Percentiles rank a stretch among this genome's conserved stretches.
phyloP scores from a whole-genome alignment of 768 basidiomycete genomes.

The Arthromyces matolae region DNA sequence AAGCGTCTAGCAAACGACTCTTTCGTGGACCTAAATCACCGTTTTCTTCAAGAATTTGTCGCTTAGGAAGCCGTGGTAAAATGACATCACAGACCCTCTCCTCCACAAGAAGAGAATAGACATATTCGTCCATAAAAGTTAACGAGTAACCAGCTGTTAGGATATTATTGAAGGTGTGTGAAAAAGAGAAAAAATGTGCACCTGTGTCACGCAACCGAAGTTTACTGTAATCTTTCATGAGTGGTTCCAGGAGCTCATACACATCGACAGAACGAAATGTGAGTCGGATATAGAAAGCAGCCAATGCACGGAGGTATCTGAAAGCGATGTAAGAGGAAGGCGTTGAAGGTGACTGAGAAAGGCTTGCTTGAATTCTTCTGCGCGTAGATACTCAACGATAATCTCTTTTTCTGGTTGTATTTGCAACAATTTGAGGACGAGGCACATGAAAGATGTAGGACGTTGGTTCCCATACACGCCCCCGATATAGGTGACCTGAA shows the following conservation, averaged over 20 bases:
- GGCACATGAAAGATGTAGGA: constrained; percentile 90
- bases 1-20: constrained; percentile 82
- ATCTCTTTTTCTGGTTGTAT: constrained; percentile 99
- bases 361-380: constrained; percentile 95
- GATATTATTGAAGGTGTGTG: constrained; percentile 5
- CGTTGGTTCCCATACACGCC: constrained; percentile 95
- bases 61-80: constrained; percentile 82
- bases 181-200: constrained; percentile 32
- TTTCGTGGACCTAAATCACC: constrained; percentile 84
- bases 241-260: constrained; percentile 89
- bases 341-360: not conserved
- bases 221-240: constrained; percentile 92
- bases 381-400: constrained; percentile 87
- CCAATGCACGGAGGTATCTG: constrained; percentile 91
- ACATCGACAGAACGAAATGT: constrained; percentile 90
- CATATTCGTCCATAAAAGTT: constrained; percentile 89
- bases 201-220: constrained; percentile 77
- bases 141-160: constrained; percentile 76
- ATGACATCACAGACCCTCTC: constrained; percentile 97
- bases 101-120: constrained; percentile 77
- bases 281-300: constrained; percentile 92
- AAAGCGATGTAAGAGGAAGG: constrained; percentile 3
- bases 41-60: constrained; percentile 86
- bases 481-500: constrained; percentile 77
- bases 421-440: constrained; percentile 91